A percentile compares a stretch with the other conserved stretches of the same genome.
phyloP scores from a whole-genome alignment of 139 green algal genomes.

The Parachlorella kessleri region DNA sequence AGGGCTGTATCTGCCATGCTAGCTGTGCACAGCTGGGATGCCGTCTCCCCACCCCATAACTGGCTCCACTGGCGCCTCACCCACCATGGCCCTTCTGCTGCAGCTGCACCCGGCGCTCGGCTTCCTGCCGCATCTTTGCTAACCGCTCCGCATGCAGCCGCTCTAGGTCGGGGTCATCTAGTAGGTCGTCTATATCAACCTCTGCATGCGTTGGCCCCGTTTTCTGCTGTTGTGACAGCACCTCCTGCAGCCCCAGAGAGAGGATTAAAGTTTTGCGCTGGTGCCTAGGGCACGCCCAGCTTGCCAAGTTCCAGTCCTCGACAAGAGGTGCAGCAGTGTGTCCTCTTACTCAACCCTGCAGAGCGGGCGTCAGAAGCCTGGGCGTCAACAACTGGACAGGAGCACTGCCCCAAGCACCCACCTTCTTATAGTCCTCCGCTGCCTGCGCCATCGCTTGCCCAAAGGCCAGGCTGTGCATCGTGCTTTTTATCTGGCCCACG shows the following conservation, averaged over 20 bases:
- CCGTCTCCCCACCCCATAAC: no score
- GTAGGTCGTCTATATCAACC: constrained; percentile 80
- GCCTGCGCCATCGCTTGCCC: constrained; percentile 83
- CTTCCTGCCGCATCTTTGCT: constrained; percentile 73
- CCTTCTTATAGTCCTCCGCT: constrained; percentile 83
- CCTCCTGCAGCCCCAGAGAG: constrained; percentile 32
- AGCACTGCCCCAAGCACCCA: constrained; percentile 8
- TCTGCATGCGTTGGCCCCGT: constrained; percentile 32
- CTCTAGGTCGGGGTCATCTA: constrained; percentile 74
- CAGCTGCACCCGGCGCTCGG: constrained; percentile 78
- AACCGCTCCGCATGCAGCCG: constrained; percentile 72
- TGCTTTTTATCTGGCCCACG: constrained; percentile 52
- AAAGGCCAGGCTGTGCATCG: constrained; percentile 84
- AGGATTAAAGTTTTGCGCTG: background rate
- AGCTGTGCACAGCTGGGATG: background rate
- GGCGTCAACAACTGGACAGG: background rate
- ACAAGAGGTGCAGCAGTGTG: constrained; percentile 40
- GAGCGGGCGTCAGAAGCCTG: background rate
- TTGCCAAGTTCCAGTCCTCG: no score
- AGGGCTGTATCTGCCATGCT: background rate
- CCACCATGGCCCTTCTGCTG: constrained; percentile 84
- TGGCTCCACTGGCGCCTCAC: constrained; percentile 3
- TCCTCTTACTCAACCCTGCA: constrained; percentile 3
- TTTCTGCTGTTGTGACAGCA: constrained; percentile 36
- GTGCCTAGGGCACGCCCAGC: no score